A percentile compares a stretch with the other conserved stretches of the same genome.
Conservation (phyloP, 2,329 filamentous ascomycete species). For the Penicillium sp. region DNA sequence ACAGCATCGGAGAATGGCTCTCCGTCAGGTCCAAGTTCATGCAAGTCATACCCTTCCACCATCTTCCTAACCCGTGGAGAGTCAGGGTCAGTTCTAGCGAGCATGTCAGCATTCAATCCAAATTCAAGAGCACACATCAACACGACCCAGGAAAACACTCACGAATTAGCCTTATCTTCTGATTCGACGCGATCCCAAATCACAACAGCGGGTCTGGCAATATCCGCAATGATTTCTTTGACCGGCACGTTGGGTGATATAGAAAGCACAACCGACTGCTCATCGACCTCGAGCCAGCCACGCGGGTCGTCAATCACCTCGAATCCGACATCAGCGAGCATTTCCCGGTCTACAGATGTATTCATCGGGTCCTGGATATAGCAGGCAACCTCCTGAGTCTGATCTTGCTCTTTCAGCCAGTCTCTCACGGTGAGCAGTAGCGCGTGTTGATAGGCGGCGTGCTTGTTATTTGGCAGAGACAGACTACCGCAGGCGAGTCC, state of each 20-base stretch:
- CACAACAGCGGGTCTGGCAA: conserved; percentile 36
- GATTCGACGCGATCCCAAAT: conserved; percentile 26
- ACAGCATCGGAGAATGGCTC: not conserved
- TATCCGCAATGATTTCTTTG: conserved; percentile 42
- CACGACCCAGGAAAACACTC: not conserved
- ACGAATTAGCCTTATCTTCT: conserved; percentile 3
- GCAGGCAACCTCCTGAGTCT: conserved; percentile 18
- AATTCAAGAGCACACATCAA: no score
- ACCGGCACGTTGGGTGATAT: conserved; percentile 35
- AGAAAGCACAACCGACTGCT: conserved; percentile 40
- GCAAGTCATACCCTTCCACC: conserved; percentile 18
- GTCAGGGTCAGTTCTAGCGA: conserved; percentile 23
- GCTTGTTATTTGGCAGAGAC: not conserved
- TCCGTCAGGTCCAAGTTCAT: not conserved
- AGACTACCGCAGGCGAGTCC: conserved; percentile 26
- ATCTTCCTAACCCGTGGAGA: conserved; percentile 22
- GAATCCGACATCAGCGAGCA: conserved; percentile 23
- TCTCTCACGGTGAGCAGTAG: conserved; percentile 24
- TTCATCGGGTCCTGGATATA: conserved; percentile 32
- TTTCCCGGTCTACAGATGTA: conserved; percentile 16
- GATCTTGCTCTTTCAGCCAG: conserved; percentile 9
- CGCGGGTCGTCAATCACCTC: conserved; percentile 29
- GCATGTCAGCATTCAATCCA: not conserved
- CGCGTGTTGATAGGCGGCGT: conserved; percentile 24
- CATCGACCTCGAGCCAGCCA: conserved; percentile 41